phyloP scores from a whole-genome alignment of 2,329 filamentous ascomycete species.

The Epichloe sp. region DNA sequence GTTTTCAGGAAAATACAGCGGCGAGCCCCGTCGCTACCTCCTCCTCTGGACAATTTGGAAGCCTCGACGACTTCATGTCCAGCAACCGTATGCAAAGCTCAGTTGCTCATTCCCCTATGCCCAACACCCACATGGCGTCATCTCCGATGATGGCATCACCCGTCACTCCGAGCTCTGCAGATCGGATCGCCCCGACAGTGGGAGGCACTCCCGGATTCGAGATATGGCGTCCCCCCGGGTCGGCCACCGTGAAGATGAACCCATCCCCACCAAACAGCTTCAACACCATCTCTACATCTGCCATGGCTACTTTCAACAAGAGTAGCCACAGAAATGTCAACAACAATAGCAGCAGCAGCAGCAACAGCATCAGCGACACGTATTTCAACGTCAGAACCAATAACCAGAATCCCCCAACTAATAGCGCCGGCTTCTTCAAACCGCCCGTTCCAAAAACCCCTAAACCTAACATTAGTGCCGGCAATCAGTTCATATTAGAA shows the following conservation, averaged over 20 bases:
- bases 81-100: constrained; percentile 15
- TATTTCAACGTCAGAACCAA: not conserved
- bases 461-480: constrained; percentile 22
- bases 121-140: constrained; percentile 7
- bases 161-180: constrained; percentile 9
- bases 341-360: not conserved
- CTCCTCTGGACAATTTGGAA: constrained; percentile 18
- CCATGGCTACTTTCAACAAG: not conserved
- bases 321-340: not conserved
- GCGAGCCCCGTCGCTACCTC: constrained; percentile 16
- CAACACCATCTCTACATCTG: constrained; percentile 6
- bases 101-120: constrained; percentile 13
- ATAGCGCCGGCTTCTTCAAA: constrained; percentile 18
- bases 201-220: constrained; percentile 25
- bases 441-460: constrained; percentile 26
- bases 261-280: constrained; percentile 12
- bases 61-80: constrained; percentile 21
- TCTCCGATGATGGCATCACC: constrained; percentile 13
- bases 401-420: not conserved
- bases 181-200: constrained; percentile 9
- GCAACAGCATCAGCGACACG: not conserved
- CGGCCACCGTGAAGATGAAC: constrained; percentile 14
- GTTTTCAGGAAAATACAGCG: constrained; percentile 18
- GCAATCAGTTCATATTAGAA: constrained; percentile 24
- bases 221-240: constrained; percentile 24